Base-by-base conservation (phyloP, 2,329 filamentous ascomycete species). In the Magnaporthiopsis rhizophila region DNA sequence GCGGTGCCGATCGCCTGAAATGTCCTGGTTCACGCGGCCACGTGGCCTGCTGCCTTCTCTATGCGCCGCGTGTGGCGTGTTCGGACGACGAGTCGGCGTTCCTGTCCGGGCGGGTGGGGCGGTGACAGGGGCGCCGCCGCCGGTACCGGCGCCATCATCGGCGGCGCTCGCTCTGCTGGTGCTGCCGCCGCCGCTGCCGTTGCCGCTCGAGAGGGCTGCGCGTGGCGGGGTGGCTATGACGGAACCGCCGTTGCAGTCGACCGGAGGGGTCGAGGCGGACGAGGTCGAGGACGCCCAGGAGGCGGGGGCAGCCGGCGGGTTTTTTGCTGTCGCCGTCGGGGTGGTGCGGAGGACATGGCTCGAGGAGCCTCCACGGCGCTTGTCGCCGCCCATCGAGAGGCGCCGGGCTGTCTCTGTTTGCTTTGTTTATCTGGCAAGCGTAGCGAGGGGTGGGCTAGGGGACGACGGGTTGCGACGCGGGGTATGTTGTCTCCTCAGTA, bases 191-290 rank as follows among this genome's bases (percentile, higher is more conserved):
- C 28, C 18, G 64, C 59, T 58, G 68, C 34, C 62, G 11, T 12
- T 64, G 62, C 11, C 62, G 64, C 73, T 70, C 61, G 72, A 74
- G 53, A 77, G 74, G 64, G 78, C 76, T 38, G 75, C 78, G 50
- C 77, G 76, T 15, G 78, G 77, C 57, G 77, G 75, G 62, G 77
- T 71, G 50, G 78, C 72, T 65, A 79, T 78, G 67, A 78, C 69
- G 65, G 67, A 70, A 66, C 70, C 72, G 65, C 69, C 70, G 66
- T 69, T 58, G 59, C 60, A 57, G 63, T 64, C 64, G 64, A 63
- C 64, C 61, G 61, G 21, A 21, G 61, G 26, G n/a, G 12, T 21
- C 45, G 61, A n/a, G 3, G 50, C 59, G 66, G 64, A 70, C 70
- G 66, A 68, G 69, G 63, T 69, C 64, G 64, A 72, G 71, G 62